phyloP scores from a whole-genome alignment of 2,329 filamentous ascomycete genomes.

The Fonsecaea nubica region DNA sequence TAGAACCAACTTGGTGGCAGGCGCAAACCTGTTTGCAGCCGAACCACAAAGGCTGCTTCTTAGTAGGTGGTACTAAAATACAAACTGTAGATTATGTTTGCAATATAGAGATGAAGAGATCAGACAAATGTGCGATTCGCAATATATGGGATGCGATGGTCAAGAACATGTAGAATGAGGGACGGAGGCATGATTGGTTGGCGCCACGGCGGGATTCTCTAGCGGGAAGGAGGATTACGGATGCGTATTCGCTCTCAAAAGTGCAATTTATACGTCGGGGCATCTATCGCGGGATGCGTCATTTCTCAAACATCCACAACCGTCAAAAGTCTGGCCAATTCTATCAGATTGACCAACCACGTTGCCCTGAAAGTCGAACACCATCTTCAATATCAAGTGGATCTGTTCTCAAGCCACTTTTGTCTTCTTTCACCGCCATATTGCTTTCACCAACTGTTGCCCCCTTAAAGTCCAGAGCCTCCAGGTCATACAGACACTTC shows the following conservation, averaged over 20 bases:
- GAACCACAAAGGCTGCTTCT: not conserved
- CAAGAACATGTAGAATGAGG: not conserved
- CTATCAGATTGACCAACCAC: constrained; percentile 19
- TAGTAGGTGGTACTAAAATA: not conserved
- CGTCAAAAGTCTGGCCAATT: constrained; percentile 23
- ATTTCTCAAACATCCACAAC: not conserved
- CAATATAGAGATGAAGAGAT: not conserved
- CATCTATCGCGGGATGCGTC: not conserved
- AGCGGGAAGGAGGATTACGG: not conserved
- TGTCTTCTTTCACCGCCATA: constrained; percentile 30
- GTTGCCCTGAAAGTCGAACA: constrained; percentile 15
- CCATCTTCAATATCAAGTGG: constrained; percentile 16
- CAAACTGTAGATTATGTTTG: not conserved
- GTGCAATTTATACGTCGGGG: not conserved
- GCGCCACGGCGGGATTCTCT: not conserved
- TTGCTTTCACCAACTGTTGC: not conserved
- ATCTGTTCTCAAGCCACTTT: constrained; percentile 21
- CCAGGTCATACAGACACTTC: not conserved
- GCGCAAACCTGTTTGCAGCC: not conserved
- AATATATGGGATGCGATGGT: not conserved
- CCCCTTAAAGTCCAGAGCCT: not conserved
- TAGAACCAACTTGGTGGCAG: not conserved
- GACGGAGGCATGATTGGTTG: not conserved
- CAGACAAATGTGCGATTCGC: not conserved
- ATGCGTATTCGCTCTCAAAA: not conserved